Evolutionary conservation across 306 rosid genomes (phyloP).

Genomic region (Nissolia schottii): DNA sequence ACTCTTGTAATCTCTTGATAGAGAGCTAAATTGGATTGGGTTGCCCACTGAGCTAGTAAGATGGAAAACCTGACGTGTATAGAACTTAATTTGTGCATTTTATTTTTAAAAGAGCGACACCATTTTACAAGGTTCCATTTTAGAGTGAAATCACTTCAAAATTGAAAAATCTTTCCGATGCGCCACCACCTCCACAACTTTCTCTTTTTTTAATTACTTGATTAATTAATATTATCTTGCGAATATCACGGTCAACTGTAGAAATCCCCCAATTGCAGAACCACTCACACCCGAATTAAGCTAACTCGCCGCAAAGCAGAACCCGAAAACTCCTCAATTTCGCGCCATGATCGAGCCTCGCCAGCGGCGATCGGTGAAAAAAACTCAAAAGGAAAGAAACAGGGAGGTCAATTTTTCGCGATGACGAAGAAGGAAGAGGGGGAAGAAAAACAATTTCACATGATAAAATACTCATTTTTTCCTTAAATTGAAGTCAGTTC

Average conservation of each 20-base stretch:
- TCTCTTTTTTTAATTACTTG: neutral
- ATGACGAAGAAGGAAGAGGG: neutral
- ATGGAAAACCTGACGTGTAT: constrained; percentile 14
- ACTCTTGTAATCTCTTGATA: too few species aligned
- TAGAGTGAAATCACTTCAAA: neutral
- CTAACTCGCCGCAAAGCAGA: neutral
- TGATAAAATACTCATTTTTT: neutral
- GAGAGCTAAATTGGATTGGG: neutral
- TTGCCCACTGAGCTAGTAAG: neutral
- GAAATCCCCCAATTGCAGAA: constrained; percentile 2
- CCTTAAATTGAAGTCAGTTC: neutral
- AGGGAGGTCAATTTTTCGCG: neutral
- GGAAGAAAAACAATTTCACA: neutral
- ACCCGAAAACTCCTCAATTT: neutral
- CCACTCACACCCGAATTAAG: neutral
- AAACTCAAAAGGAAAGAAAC: neutral
- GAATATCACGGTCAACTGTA: constrained; percentile 9
- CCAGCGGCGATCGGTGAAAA: neutral
- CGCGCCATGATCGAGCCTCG: neutral
- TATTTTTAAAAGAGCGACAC: neutral
- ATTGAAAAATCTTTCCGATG: neutral
- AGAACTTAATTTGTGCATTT: neutral
- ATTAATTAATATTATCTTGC: neutral
- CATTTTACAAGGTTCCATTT: neutral
- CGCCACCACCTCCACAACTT: constrained; percentile 1